phyloP scores from a whole-genome alignment of 768 basidiomycete genomes.

The Xerocomus potaroensis region DNA sequence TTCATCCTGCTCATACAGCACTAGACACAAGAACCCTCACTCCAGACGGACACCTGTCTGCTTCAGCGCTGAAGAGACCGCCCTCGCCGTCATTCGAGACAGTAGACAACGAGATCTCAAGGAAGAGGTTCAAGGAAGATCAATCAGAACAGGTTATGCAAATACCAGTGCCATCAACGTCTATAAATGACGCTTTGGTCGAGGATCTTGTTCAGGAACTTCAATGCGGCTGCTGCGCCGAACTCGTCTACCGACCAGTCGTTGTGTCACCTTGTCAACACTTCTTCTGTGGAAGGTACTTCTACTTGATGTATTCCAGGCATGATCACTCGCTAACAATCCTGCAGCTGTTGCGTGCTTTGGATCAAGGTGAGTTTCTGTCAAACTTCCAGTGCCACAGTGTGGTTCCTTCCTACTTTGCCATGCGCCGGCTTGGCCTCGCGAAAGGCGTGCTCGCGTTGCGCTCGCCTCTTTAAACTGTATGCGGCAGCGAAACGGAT shows the following conservation, averaged over 20 bases:
- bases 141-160: slow-evolving; percentile 17
- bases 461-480: neutral
- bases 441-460: neutral
- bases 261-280: slow-evolving; percentile 83
- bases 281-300: slow-evolving; percentile 87
- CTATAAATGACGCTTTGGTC: slow-evolving; percentile 36
- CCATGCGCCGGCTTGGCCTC: neutral
- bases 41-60: slow-evolving; percentile 14
- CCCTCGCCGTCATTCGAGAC: slow-evolving; percentile 58
- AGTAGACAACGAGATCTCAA: slow-evolving; percentile 41
- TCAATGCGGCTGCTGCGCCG: slow-evolving; percentile 83
- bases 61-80: slow-evolving; percentile 49
- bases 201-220: slow-evolving; percentile 70
- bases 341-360: slow-evolving; percentile 65
- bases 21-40: slow-evolving; percentile 1
- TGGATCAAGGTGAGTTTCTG: slow-evolving; percentile 73
- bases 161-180: slow-evolving; percentile 14
- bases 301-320: neutral
- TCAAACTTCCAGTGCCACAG: slow-evolving; percentile 2
- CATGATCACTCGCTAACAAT: slow-evolving; percentile 40
- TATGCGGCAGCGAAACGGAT: neutral
- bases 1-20: neutral
- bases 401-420: neutral
- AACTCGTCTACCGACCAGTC: slow-evolving; percentile 76
- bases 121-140: slow-evolving; percentile 60